These are phyloP conservation scores for Chrysoporthe deuterocubensis DNA, from an alignment of 2,329 filamentous ascomycete species.

Conservation along the genomic window DNA sequence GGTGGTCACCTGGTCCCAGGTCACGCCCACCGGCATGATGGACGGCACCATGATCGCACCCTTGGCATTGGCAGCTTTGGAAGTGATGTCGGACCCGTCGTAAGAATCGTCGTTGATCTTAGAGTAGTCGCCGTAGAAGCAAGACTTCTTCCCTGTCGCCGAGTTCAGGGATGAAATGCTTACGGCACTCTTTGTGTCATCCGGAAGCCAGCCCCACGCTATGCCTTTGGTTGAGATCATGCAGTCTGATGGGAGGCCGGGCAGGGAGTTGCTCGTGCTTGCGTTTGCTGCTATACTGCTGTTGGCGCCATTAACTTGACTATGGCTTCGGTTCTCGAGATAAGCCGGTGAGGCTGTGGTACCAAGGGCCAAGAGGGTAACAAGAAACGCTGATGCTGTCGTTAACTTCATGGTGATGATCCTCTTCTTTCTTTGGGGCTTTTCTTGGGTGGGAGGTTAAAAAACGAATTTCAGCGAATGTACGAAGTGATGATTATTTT, in stretches of 20 bases:
- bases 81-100: constrained; percentile 30
- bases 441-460: background rate
- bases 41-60: constrained; percentile 33
- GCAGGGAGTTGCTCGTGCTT: constrained; percentile 4
- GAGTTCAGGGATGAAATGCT: constrained; percentile 27
- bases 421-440: background rate
- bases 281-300: background rate
- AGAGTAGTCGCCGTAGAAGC: constrained; percentile 33
- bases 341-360: background rate
- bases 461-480: background rate
- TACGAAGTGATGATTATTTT: background rate
- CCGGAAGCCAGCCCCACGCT: constrained; percentile 34
- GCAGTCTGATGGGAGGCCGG: constrained; percentile 8
- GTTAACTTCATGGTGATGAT: background rate
- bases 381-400: background rate
- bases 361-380: background rate
- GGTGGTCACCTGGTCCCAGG: constrained; percentile 25
- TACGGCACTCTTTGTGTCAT: constrained; percentile 26
- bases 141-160: constrained; percentile 28
- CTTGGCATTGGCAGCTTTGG: constrained; percentile 25
- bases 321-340: background rate
- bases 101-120: constrained; percentile 32
- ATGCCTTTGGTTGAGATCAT: constrained; percentile 28
- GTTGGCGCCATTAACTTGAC: background rate
- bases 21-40: constrained; percentile 33